phyloP scores from a whole-genome alignment of 768 basidiomycete species.

The Dioszegia hungarica region DNA sequence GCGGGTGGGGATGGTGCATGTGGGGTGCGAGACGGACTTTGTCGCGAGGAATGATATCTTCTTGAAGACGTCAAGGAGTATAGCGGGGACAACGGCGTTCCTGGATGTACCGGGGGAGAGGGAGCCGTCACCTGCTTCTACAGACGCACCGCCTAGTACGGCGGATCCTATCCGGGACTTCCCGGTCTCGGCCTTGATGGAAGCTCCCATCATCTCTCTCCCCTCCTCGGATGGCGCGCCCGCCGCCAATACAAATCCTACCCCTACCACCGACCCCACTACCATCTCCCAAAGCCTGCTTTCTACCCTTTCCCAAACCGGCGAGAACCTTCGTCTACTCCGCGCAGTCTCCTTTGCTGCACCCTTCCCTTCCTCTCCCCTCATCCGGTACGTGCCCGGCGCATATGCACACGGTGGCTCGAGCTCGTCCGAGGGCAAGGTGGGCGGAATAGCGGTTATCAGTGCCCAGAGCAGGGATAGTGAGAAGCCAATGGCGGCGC shows the following conservation, averaged over 20 bases:
- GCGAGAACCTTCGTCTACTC: constrained; percentile 50
- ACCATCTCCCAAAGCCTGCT: constrained; percentile 67
- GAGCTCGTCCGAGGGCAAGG: constrained; percentile 51
- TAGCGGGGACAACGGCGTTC: constrained; percentile 78
- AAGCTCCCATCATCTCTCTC: constrained; percentile 64
- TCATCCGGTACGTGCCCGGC: constrained; percentile 42
- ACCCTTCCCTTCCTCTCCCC: constrained; percentile 41
- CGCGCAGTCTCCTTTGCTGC: constrained; percentile 48
- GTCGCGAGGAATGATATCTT: constrained; percentile 84
- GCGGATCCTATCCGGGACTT: constrained; percentile 54
- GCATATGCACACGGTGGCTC: constrained; percentile 46
- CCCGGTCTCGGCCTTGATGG: constrained; percentile 56
- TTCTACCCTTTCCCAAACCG: constrained; percentile 43
- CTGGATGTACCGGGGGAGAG: constrained; percentile 53
- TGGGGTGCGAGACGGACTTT: constrained; percentile 97
- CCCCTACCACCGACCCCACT: constrained; percentile 62
- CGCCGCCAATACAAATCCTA: constrained; percentile 47
- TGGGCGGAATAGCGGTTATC: constrained; percentile 53
- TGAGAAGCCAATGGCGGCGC: constrained; percentile 29
- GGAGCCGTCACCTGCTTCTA: background rate
- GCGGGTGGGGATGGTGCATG: constrained; percentile 80
- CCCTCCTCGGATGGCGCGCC: constrained; percentile 35
- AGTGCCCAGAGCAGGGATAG: constrained; percentile 53
- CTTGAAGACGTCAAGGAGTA: constrained; percentile 65
- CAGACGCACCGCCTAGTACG: background rate